A percentile compares a stretch with the other conserved stretches of the same genome.
Evolutionary conservation across 106 monocot genomes (phyloP).

Genomic region (Cymbidium sinense): DNA sequence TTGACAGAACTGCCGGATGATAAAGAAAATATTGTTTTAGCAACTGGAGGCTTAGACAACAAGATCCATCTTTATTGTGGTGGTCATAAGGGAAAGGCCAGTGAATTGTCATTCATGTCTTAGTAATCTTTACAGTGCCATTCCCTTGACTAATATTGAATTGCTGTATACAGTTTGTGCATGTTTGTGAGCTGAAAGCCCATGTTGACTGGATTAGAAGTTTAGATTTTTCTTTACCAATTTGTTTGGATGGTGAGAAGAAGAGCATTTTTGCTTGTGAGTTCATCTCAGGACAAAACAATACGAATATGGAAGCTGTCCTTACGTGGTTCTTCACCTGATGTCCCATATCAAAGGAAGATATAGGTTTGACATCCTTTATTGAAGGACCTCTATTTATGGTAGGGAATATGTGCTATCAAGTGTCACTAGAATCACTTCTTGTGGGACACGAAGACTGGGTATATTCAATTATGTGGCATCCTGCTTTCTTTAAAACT

Average conservation of each 20-base stretch:
- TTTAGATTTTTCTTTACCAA: slow-evolving; percentile 82
- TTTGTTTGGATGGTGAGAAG: slow-evolving; percentile 32
- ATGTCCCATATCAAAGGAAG: slow-evolving; percentile 27
- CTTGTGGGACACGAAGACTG: slow-evolving; percentile 96
- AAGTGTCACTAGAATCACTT: slow-evolving; percentile 88
- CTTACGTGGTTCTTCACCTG: slow-evolving; percentile 24
- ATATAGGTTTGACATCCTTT: slow-evolving; percentile 65
- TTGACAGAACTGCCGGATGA: slow-evolving; percentile 55
- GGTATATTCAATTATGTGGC: slow-evolving; percentile 96
- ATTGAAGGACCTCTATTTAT: slow-evolving; percentile 76
- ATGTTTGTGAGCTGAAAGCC: slow-evolving; percentile 80
- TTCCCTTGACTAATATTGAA: not conserved
- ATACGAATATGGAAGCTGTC: slow-evolving; percentile 94
- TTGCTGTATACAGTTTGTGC: slow-evolving; percentile 54
- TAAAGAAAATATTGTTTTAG: slow-evolving; percentile 43
- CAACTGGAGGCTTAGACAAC: slow-evolving; percentile 90
- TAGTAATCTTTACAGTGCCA: not conserved
- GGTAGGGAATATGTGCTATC: slow-evolving; percentile 47
- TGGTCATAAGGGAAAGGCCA: slow-evolving; percentile 56
- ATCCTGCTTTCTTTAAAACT: slow-evolving; percentile 45
- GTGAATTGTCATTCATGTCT: slow-evolving; percentile 11
- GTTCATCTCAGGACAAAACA: slow-evolving; percentile 92
- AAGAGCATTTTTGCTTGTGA: slow-evolving; percentile 68
- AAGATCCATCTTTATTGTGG: slow-evolving; percentile 89
- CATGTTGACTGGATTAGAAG: slow-evolving; percentile 97